These are phyloP conservation scores for Phytophthora tubulina DNA, from an alignment of 352 stramenopile genomes.

Conservation along the genomic window DNA sequence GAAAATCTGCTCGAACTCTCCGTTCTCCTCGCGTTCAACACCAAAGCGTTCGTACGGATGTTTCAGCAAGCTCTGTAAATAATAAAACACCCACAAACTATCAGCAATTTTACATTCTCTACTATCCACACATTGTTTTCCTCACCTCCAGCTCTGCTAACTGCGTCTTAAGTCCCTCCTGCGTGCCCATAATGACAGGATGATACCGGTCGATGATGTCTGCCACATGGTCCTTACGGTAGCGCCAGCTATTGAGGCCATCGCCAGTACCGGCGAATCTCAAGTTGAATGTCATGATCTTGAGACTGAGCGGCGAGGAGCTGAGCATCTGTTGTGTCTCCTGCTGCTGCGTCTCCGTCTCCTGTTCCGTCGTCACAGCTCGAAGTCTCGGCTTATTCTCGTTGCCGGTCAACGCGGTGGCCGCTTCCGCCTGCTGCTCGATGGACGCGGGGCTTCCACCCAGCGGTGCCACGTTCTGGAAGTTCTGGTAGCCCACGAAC, in stretches of 20 bases:
- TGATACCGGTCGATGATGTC: conserved; percentile 84
- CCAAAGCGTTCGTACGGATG: conserved; percentile 81
- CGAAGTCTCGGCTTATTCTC: conserved; percentile 51
- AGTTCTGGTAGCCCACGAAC: conserved; percentile 65
- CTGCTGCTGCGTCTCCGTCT: conserved; percentile 1
- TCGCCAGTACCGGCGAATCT: conserved; percentile 74
- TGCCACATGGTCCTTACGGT: conserved; percentile 76
- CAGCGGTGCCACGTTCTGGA: conserved; percentile 28
- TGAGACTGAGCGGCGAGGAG: conserved; percentile 63
- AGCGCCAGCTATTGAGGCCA: conserved; percentile 72
- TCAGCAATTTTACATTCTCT: not conserved
- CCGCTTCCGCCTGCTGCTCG: conserved; percentile 47
- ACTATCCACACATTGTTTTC: not conserved
- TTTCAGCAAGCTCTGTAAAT: conserved; percentile 47
- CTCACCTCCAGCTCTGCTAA: conserved; percentile 66
- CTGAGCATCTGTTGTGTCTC: conserved; percentile 28
- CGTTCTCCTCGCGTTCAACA: conserved; percentile 73
- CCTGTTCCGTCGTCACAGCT: conserved; percentile 29
- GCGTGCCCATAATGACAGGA: conserved; percentile 74
- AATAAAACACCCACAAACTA: conserved; percentile 1
- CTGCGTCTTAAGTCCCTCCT: conserved; percentile 78
- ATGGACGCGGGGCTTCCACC: conserved; percentile 24
- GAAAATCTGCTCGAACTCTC: conserved; percentile 88
- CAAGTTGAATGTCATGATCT: conserved; percentile 89
- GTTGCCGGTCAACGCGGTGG: conserved; percentile 42